These are phyloP conservation scores for Leccinum laetum DNA, from an alignment of 1,284 basidiomycete species.

Conservation along the genomic window DNA sequence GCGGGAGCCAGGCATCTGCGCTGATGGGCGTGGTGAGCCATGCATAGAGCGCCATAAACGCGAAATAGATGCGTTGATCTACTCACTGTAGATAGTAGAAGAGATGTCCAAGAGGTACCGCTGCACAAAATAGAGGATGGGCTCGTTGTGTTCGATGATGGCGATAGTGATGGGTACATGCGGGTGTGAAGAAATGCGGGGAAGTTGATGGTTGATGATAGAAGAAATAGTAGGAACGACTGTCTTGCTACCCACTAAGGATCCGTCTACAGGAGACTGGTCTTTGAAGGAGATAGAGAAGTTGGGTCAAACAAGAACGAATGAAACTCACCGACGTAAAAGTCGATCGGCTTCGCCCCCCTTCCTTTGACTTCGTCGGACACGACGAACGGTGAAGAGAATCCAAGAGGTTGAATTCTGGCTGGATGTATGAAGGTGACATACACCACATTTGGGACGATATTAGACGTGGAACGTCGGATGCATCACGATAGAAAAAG, in stretches of 20 bases:
- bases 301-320: background rate
- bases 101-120: slow-evolving; percentile 7
- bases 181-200: slow-evolving; percentile 32
- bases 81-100: slow-evolving; percentile 36
- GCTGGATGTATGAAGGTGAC: too few species aligned
- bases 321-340: slow-evolving; percentile 72
- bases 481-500: too few species aligned
- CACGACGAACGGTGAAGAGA: slow-evolving; percentile 50
- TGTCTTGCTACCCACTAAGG: too few species aligned
- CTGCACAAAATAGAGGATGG: slow-evolving; percentile 27
- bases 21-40: slow-evolving; percentile 24
- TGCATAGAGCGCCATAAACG: slow-evolving; percentile 16
- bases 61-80: slow-evolving; percentile 23
- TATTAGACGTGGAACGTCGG: too few species aligned
- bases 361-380: slow-evolving; percentile 50
- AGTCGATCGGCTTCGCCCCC: slow-evolving; percentile 65
- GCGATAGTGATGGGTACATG: slow-evolving; percentile 32
- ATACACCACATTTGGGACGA: too few species aligned
- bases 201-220: slow-evolving; percentile 36
- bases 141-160: slow-evolving; percentile 31
- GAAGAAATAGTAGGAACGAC: too few species aligned
- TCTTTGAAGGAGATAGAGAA: background rate
- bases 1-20: slow-evolving; percentile 83
- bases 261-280: too few species aligned
- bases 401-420: slow-evolving; percentile 26